Evolutionary conservation across 768 basidiomycete genomes (phyloP), one percentile per base, ranked within the genome.

Genomic region (Suillus clintonianus): DNA sequence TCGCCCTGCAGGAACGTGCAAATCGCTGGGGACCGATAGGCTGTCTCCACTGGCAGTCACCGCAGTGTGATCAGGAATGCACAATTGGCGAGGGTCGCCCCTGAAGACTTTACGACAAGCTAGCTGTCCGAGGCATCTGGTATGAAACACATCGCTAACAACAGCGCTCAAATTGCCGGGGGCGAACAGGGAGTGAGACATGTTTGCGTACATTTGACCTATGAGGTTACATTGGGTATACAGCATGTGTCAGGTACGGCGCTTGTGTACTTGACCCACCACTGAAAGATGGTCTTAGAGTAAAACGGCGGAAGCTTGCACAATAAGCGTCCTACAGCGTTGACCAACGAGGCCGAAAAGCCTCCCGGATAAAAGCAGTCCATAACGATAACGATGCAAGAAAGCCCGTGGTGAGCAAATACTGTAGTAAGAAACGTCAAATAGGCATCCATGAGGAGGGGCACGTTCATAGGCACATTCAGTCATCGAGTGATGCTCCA

Each of bases 391-490:
- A 17, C 5, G 5, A 24, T 41, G 27, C 55, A 57, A 57, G 37
- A 47, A 37, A 61, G 24, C 17, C 37, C 24, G 36, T 14, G 54
- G 36, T 41, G 39, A 41, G 24, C 17, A 57, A 51, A 27, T 39
- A 30, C 17, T 19, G 24, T 17, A 39, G 24, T 57, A 22, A 32
- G 45, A 41, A 64, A 17, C 1, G 24, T 27, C 48, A 27, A 9
- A 63, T 63, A 64, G 76, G 74, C 74, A 77, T 72, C 61, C 62
- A 76, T 74, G 74, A 76, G 74, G 66, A 67, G 72, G 72, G 72
- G 71, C 74, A 76, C 72, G 69, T 75, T 77, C 56, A 55, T 66
- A 72, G 72, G 66, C 61, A 63, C 62, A 64, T 66, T 61, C 70
- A 62, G 60, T 27, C 30, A 59, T 47, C 53, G 59, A 61, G 59